Percentiles rank a stretch among this genome's conserved stretches.
Evolutionary conservation across 1,139 yeast species (phyloP).

Genomic region (Protomyces inouyei): DNA sequence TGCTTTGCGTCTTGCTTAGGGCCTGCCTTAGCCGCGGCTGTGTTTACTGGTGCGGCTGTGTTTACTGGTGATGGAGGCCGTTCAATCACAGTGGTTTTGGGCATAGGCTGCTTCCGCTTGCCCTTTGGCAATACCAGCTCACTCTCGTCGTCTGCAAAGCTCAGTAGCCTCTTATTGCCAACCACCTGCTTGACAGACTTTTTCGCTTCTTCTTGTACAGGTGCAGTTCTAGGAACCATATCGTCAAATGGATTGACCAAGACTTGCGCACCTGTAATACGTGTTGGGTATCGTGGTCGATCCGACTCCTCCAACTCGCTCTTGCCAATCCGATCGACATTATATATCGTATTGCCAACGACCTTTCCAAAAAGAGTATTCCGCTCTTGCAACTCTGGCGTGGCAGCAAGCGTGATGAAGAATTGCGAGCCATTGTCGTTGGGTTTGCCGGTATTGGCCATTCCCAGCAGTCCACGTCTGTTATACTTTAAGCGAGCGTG

Average conservation of each 20-base stretch:
- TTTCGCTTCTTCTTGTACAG: conserved; percentile 28
- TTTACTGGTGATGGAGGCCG: conserved; percentile 3
- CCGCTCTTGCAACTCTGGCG: conserved; percentile 46
- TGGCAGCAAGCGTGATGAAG: conserved; percentile 50
- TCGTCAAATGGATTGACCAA: conserved; percentile 52
- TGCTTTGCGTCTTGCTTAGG: background rate
- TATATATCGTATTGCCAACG: conserved; percentile 56
- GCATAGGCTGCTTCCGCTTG: background rate
- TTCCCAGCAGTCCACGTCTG: conserved; percentile 56
- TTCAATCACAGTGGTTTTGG: background rate
- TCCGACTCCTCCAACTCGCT: conserved; percentile 46
- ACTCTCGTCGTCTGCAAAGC: conserved; percentile 41
- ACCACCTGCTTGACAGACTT: conserved; percentile 31
- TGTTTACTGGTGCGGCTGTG: too few species aligned
- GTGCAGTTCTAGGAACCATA: conserved; percentile 35
- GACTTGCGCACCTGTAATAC: conserved; percentile 45
- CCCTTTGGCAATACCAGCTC: conserved; percentile 32
- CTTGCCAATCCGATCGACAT: conserved; percentile 50
- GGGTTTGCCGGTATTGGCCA: conserved; percentile 42
- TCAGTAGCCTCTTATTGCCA: conserved; percentile 36
- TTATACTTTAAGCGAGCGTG: conserved; percentile 54
- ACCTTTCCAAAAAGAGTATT: conserved; percentile 61
- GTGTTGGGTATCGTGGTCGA: conserved; percentile 52
- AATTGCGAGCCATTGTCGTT: conserved; percentile 48
- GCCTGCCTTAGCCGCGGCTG: background rate